phyloP scores from a whole-genome alignment of 2,329 filamentous ascomycete genomes.

The Curvularia lunata region DNA sequence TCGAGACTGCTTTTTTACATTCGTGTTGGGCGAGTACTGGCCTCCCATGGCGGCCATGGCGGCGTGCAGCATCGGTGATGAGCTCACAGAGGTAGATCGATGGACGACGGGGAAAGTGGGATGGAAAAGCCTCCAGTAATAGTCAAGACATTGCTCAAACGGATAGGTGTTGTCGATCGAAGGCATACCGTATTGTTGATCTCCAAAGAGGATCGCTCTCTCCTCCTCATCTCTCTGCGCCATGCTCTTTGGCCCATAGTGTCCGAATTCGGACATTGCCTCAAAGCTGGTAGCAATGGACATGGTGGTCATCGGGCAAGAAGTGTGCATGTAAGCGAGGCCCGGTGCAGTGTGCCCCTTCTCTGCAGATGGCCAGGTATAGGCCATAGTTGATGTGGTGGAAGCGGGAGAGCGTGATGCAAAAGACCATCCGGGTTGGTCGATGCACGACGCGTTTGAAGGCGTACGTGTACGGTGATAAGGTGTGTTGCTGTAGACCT shows the following conservation, averaged over 20 bases:
- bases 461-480: constrained; percentile 46
- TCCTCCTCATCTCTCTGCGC: constrained; percentile 48
- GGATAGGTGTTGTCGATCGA: constrained; percentile 40
- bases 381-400: constrained; percentile 43
- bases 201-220: constrained; percentile 43
- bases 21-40: constrained; percentile 47
- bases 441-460: constrained; percentile 47
- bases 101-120: constrained; percentile 54
- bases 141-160: constrained; percentile 51
- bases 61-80: constrained; percentile 54
- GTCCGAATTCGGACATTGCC: constrained; percentile 33
- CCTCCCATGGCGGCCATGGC: constrained; percentile 55
- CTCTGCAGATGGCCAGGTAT: constrained; percentile 39
- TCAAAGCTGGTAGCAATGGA: constrained; percentile 28
- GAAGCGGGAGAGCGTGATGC: constrained; percentile 46
- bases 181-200: constrained; percentile 49
- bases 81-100: constrained; percentile 48
- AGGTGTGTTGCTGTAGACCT: constrained; percentile 37
- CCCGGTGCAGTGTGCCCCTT: constrained; percentile 34
- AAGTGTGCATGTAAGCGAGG: constrained; percentile 32
- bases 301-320: constrained; percentile 37
- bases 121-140: constrained; percentile 56
- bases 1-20: constrained; percentile 46
- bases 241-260: constrained; percentile 42
- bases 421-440: constrained; percentile 35